These are phyloP conservation scores for Ustilago loliicola DNA, from an alignment of 1,284 basidiomycete genomes.

Conservation along the genomic window DNA sequence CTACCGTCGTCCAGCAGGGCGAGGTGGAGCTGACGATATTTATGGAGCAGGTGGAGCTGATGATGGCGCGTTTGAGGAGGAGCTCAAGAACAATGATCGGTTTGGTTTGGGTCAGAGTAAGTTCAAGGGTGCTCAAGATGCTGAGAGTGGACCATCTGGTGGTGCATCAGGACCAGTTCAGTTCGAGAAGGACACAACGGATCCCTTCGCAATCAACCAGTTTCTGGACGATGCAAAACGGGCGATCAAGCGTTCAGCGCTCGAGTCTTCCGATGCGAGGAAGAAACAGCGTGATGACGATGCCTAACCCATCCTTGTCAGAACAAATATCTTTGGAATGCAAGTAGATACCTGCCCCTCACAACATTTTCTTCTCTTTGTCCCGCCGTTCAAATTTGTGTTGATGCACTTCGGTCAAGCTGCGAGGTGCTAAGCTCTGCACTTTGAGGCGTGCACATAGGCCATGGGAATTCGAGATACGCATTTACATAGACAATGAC, in stretches of 20 bases:
- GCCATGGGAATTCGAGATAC: neutral
- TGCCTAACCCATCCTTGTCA: neutral
- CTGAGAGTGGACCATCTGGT: conserved; percentile 72
- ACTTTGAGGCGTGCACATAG: neutral
- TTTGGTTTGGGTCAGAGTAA: conserved; percentile 85
- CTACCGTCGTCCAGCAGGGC: conserved; percentile 86
- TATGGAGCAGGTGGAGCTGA: conserved; percentile 87
- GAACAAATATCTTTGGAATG: neutral
- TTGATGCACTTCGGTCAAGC: neutral
- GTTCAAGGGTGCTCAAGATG: conserved; percentile 88
- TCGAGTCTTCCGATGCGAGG: conserved; percentile 20
- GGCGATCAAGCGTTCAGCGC: conserved; percentile 78
- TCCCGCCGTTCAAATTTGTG: neutral
- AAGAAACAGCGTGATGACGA: conserved; percentile 30
- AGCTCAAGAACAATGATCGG: conserved; percentile 92
- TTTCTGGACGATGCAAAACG: conserved; percentile 97
- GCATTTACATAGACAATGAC: conserved; percentile 18
- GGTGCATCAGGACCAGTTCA: conserved; percentile 83
- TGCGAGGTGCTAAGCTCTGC: too few relatives aligned
- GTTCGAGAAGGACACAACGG: conserved; percentile 94
- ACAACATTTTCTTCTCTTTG: neutral
- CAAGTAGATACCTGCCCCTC: neutral
- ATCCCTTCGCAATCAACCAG: conserved; percentile 98
- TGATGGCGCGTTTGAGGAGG: conserved; percentile 89
- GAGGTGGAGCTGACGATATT: conserved; percentile 71